Evolutionary conservation across 176 grass and related monocot genomes (phyloP).

Genomic region (Triticum urartu): DNA sequence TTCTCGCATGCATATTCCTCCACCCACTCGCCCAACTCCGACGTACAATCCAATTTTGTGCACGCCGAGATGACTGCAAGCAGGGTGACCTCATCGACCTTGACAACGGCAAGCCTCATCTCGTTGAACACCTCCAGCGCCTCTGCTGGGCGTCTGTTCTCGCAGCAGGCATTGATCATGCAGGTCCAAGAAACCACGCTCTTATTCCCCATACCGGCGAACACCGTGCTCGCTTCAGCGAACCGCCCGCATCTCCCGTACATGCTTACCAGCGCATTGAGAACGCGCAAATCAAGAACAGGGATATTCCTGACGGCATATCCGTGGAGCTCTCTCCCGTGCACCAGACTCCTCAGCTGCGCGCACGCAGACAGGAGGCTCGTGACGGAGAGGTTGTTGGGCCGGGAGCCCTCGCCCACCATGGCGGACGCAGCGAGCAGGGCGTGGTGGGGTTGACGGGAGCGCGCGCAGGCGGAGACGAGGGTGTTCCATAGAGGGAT

Average conservation of each 20-base stretch:
- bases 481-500: conserved; percentile 59
- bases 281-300: conserved; percentile 26
- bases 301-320: conserved; percentile 33
- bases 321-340: conserved; percentile 43
- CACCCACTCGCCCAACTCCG: conserved; percentile 31
- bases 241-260: conserved; percentile 35
- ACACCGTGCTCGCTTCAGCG: conserved; percentile 18
- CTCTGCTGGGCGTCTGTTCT: conserved; percentile 20
- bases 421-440: conserved; percentile 24
- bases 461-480: conserved; percentile 28
- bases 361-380: conserved; percentile 45
- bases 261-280: conserved; percentile 54
- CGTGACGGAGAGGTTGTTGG: conserved; percentile 29
- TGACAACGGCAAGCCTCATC: conserved; percentile 36
- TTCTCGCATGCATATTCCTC: conserved; percentile 16
- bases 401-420: conserved; percentile 18
- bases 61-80: conserved; percentile 49
- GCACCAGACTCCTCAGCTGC: conserved; percentile 29
- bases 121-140: conserved; percentile 40
- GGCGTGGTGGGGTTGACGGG: neutral
- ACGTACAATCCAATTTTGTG: conserved; percentile 28
- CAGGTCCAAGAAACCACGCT: conserved; percentile 59
- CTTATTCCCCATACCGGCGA: conserved; percentile 13
- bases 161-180: conserved; percentile 53
- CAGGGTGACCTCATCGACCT: conserved; percentile 49